These are phyloP conservation scores for Lathyrus sativus DNA, from an alignment of 306 rosid genomes.

Conservation along the genomic window DNA sequence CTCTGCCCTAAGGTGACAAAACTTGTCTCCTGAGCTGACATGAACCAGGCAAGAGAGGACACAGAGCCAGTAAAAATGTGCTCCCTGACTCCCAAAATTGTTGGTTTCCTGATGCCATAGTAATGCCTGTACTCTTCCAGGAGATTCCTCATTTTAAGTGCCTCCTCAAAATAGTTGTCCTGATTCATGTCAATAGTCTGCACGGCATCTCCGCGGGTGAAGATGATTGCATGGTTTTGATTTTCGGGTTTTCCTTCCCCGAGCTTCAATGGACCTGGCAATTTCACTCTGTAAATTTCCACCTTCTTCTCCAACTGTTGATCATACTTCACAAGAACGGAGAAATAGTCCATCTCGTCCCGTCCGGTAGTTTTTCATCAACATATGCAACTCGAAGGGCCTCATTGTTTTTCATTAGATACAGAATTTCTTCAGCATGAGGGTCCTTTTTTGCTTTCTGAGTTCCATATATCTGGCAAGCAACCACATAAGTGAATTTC, in stretches of 20 bases:
- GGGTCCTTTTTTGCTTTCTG: constrained; percentile 73
- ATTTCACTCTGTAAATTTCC: constrained; percentile 50
- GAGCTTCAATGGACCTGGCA: constrained; percentile 58
- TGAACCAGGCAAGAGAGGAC: constrained; percentile 61
- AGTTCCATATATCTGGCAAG: constrained; percentile 94
- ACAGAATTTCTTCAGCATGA: constrained; percentile 52
- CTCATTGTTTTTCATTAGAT: constrained; percentile 50
- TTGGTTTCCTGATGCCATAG: constrained; percentile 51
- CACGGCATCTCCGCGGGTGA: constrained; percentile 56
- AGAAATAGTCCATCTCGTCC: constrained; percentile 49
- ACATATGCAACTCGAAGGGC: constrained; percentile 58
- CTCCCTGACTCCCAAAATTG: constrained; percentile 56
- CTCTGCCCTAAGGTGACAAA: constrained; percentile 59
- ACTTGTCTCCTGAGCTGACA: constrained; percentile 59
- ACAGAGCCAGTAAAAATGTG: constrained; percentile 56
- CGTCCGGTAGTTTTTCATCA: constrained; percentile 46
- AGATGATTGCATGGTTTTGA: constrained; percentile 54
- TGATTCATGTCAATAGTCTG: constrained; percentile 61
- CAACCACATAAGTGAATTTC: constrained; percentile 92
- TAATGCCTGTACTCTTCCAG: constrained; percentile 46
- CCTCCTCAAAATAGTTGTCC: constrained; percentile 59
- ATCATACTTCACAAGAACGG: constrained; percentile 57
- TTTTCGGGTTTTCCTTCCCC: constrained; percentile 63
- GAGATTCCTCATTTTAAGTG: constrained; percentile 55
- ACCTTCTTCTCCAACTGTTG: constrained; percentile 52